Conservation (phyloP, 345 rosid genomes). For the Geranium brycei region DNA sequence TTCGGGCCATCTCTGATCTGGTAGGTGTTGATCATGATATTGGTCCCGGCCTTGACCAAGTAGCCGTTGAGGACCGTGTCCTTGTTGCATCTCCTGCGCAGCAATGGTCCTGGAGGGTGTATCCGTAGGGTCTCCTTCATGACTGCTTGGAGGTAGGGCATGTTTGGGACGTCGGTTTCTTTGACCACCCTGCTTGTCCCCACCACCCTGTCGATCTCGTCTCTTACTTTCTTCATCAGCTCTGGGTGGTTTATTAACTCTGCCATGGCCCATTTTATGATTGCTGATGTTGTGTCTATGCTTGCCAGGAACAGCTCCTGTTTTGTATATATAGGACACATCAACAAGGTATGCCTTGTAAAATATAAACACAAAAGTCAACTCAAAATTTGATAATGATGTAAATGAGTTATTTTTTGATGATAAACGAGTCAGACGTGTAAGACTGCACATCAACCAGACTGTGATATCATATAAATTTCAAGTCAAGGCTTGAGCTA, state of each 20-base stretch:
- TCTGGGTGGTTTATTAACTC: constrained; percentile 24
- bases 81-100: constrained; percentile 20
- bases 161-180: constrained; percentile 29
- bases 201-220: constrained; percentile 20
- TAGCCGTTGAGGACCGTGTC: constrained; percentile 16
- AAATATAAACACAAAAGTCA: background rate
- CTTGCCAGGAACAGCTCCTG: constrained; percentile 28
- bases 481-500: no score
- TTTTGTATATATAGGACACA: background rate
- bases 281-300: constrained; percentile 22
- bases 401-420: no score
- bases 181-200: constrained; percentile 17
- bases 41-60: constrained; percentile 18
- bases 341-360: background rate
- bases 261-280: constrained; percentile 28
- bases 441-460: no score
- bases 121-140: constrained; percentile 30
- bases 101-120: constrained; percentile 28
- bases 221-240: constrained; percentile 15
- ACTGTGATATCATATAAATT: no score
- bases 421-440: no score
- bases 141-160: constrained; percentile 28
- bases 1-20: constrained; percentile 14
- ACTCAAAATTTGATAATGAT: no score
- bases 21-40: constrained; percentile 15